These are phyloP conservation scores for Diaporthe sp. DNA, from an alignment of 2,329 filamentous ascomycete genomes.

Conservation along the genomic window DNA sequence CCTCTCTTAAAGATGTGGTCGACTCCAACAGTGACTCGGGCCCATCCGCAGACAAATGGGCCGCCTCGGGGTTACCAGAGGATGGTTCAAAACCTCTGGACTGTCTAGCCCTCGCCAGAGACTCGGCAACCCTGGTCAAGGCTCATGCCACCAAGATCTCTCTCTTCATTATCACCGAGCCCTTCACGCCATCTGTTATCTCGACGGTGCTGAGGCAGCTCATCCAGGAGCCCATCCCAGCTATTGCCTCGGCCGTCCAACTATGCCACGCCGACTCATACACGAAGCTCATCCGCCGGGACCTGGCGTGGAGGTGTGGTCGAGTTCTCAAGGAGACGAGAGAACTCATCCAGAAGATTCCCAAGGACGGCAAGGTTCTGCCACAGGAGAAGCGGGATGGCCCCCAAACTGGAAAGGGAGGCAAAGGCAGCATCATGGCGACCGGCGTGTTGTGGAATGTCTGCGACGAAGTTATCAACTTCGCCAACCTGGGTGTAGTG, in stretches of 20 bases:
- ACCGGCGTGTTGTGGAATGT: conserved; percentile 87
- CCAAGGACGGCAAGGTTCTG: conserved; percentile 65
- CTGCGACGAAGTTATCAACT: conserved; percentile 77
- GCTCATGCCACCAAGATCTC: conserved; percentile 90
- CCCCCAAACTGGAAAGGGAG: conserved; percentile 43
- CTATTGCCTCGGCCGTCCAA: conserved; percentile 76
- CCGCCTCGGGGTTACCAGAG: conserved; percentile 34
- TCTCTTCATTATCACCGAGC: conserved; percentile 85
- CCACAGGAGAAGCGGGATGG: conserved; percentile 58
- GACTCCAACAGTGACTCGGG: conserved; percentile 33
- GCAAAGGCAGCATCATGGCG: conserved; percentile 66
- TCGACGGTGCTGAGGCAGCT: conserved; percentile 77
- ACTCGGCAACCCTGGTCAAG: conserved; percentile 78
- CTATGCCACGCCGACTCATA: conserved; percentile 71
- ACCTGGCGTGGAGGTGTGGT: conserved; percentile 69
- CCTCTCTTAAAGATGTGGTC: conserved; percentile 30
- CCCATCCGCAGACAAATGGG: conserved; percentile 26
- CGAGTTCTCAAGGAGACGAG: conserved; percentile 72
- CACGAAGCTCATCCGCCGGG: conserved; percentile 70
- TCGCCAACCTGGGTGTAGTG: conserved; percentile 75
- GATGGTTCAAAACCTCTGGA: conserved; percentile 50
- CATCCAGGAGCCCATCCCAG: conserved; percentile 78
- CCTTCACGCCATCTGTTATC: conserved; percentile 85
- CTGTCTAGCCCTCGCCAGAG: conserved; percentile 75
- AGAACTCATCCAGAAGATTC: conserved; percentile 69